Evolutionary conservation across 345 rosid species (phyloP).

Genomic region (Melaleuca quinquenervia): DNA sequence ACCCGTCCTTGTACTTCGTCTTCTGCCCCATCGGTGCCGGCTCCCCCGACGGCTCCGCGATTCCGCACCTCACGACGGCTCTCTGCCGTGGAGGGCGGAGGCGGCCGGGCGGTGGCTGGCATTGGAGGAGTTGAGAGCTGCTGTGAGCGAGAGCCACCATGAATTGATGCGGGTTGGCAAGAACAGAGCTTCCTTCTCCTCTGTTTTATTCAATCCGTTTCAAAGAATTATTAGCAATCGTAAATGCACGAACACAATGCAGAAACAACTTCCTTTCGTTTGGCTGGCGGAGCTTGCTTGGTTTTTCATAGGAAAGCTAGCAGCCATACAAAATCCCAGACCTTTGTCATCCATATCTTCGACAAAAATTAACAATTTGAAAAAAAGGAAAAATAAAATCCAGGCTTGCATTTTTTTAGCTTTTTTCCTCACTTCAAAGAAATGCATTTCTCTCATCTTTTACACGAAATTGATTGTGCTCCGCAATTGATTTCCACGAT

Average conservation of each 20-base stretch:
- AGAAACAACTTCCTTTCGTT: not conserved
- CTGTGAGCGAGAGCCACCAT: not conserved
- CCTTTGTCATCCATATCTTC: not conserved
- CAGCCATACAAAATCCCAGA: not conserved
- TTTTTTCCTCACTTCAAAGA: not conserved
- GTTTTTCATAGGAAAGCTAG: not conserved
- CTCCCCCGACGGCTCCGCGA: slow-evolving; percentile 69
- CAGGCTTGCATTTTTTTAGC: not conserved
- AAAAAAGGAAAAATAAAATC: not conserved
- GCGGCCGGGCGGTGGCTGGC: not conserved
- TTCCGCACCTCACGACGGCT: slow-evolving; percentile 37
- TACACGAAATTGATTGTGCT: not conserved
- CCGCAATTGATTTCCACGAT: not conserved
- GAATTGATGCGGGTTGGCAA: not conserved
- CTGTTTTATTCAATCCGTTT: not conserved
- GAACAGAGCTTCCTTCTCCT: not conserved
- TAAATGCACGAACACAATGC: not conserved
- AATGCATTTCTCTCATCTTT: not conserved
- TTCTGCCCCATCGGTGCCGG: slow-evolving; percentile 91
- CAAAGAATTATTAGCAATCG: not conserved
- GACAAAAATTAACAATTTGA: not conserved
- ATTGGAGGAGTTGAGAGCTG: not conserved
- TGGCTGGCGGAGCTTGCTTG: not conserved
- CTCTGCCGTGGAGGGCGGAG: not conserved
- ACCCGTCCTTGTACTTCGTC: slow-evolving; percentile 69